Percentiles rank a stretch among this genome's conserved stretches.
Evolutionary conservation across 441 rosid species (phyloP).

Genomic region (Aquilaria agallochum): DNA sequence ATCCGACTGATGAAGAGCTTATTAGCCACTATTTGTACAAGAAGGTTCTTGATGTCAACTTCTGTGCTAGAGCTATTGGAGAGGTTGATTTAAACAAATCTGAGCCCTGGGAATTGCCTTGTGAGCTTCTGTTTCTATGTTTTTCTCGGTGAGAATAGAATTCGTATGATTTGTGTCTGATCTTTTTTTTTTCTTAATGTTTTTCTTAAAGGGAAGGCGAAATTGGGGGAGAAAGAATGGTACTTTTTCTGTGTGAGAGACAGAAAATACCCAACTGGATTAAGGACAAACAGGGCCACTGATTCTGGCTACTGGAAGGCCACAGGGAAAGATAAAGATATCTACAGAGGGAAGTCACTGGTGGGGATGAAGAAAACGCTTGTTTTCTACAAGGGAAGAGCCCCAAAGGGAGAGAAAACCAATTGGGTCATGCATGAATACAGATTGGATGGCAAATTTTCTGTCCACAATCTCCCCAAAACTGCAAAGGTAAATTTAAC

Average conservation of each 20-base stretch:
- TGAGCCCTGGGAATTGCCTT: conserved; percentile 96
- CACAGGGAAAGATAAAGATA: conserved; percentile 94
- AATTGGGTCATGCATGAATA: conserved; percentile 96
- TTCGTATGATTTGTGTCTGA: conserved; percentile 1
- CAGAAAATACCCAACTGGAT: conserved; percentile 85
- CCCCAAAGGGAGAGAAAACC: conserved; percentile 78
- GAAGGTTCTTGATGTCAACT: conserved; percentile 56
- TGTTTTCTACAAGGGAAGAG: conserved; percentile 86
- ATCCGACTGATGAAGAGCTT: conserved; percentile 96
- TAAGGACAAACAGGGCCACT: conserved; percentile 88
- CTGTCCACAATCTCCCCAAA: conserved; percentile 67
- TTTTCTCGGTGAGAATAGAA: not conserved
- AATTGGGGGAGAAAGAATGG: conserved; percentile 97
- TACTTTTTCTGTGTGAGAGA: conserved; percentile 87
- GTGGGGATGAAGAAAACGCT: conserved; percentile 97
- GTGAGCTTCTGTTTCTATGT: conserved; percentile 31
- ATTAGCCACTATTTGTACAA: conserved; percentile 68
- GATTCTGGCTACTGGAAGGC: conserved; percentile 96
- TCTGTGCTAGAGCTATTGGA: conserved; percentile 72
- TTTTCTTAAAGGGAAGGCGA: conserved; percentile 69
- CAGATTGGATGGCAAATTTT: conserved; percentile 73
- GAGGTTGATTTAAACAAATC: conserved; percentile 96
- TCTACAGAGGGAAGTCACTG: conserved; percentile 60
- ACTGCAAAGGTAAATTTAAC: conserved; percentile 56
- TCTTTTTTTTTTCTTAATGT: not conserved